These are phyloP conservation scores for Hyaloscypha variabilis DNA, from an alignment of 495 filamentous ascomycete genomes.

Conservation along the genomic window DNA sequence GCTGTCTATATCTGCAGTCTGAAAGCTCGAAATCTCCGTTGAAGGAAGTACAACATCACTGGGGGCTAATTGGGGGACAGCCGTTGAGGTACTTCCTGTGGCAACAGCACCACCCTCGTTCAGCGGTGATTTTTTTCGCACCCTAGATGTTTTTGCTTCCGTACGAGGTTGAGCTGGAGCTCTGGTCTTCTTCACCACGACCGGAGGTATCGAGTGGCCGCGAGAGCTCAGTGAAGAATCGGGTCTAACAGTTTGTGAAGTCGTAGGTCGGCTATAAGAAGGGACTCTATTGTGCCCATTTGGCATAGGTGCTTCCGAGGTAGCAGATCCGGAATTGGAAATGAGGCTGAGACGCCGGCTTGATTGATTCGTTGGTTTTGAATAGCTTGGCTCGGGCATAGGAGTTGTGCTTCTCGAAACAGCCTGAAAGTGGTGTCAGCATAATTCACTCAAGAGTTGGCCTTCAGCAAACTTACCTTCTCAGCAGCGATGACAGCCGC, in stretches of 20 bases:
- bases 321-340: slow-evolving; percentile 38
- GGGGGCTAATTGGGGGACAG: slow-evolving; percentile 14
- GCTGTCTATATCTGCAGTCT: slow-evolving; percentile 56
- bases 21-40: neutral
- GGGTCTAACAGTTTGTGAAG: slow-evolving; percentile 40
- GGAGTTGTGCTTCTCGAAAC: slow-evolving; percentile 35
- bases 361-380: slow-evolving; percentile 31
- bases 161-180: slow-evolving; percentile 31
- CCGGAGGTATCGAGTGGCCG: slow-evolving; percentile 28
- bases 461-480: slow-evolving; percentile 37
- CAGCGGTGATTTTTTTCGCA: slow-evolving; percentile 40
- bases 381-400: slow-evolving; percentile 38
- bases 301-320: slow-evolving; percentile 31
- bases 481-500: slow-evolving; percentile 48
- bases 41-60: slow-evolving; percentile 16
- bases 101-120: slow-evolving; percentile 22
- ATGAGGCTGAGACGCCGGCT: slow-evolving; percentile 43
- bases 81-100: slow-evolving; percentile 5
- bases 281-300: slow-evolving; percentile 21
- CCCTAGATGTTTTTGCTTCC: slow-evolving; percentile 46
- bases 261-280: slow-evolving; percentile 37
- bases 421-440: slow-evolving; percentile 5
- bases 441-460: neutral
- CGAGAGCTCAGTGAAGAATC: slow-evolving; percentile 34
- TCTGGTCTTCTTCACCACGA: slow-evolving; percentile 48